These are phyloP conservation scores for Boletus sensibilis DNA, from an alignment of 768 basidiomycete species.

Conservation along the genomic window DNA sequence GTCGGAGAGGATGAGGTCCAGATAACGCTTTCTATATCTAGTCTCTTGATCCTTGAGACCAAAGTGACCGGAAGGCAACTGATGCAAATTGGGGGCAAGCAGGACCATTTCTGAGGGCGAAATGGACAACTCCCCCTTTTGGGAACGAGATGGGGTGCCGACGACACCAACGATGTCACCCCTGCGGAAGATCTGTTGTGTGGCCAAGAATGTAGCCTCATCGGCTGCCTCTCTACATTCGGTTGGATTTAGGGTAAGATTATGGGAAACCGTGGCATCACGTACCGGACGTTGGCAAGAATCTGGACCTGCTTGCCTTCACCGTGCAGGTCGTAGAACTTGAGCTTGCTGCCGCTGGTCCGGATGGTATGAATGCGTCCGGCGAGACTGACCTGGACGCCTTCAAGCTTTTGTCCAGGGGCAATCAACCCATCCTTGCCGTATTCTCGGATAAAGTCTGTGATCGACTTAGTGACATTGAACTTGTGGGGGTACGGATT, in stretches of 20 bases:
- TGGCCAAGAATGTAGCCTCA: conserved; percentile 60
- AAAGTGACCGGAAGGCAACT: conserved; percentile 88
- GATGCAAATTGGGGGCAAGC: conserved; percentile 94
- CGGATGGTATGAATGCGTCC: conserved; percentile 93
- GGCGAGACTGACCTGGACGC: conserved; percentile 63
- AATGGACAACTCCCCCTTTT: conserved; percentile 94
- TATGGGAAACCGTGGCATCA: conserved; percentile 9
- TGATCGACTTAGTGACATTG: conserved; percentile 75
- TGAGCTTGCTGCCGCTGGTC: conserved; percentile 74
- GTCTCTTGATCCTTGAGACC: conserved; percentile 98
- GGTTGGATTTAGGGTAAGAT: conserved; percentile 19
- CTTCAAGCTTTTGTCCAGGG: conserved; percentile 64
- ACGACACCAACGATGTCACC: conserved; percentile 95
- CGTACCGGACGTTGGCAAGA: conserved; percentile 85
- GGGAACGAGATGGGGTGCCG: conserved; percentile 86
- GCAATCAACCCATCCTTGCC: conserved; percentile 69
- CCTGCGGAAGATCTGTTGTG: conserved; percentile 86
- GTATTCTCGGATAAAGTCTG: conserved; percentile 70
- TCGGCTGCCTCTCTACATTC: conserved; percentile 56
- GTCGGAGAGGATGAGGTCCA: conserved; percentile 95
- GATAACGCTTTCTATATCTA: conserved; percentile 96
- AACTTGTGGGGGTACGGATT: conserved; percentile 99
- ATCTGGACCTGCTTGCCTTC: conserved; percentile 95
- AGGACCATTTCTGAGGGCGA: conserved; percentile 77
- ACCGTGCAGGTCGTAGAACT: conserved; percentile 91